Evolutionary conservation across 257 asterid genomes (phyloP).

Genomic region (Avicennia marina): DNA sequence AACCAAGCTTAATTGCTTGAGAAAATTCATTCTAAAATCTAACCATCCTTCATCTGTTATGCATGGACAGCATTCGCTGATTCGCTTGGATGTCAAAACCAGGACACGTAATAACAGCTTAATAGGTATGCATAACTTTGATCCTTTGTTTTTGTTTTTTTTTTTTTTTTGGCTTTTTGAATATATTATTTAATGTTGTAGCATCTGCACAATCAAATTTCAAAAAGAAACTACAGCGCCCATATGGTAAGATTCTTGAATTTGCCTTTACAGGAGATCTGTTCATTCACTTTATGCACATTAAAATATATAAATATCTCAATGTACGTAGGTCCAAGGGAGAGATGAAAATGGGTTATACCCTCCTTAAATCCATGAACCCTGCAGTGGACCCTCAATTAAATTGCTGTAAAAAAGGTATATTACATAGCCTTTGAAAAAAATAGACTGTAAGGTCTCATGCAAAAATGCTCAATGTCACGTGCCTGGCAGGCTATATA

Average conservation of each 20-base stretch:
- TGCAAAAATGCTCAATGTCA: slow-evolving; percentile 14
- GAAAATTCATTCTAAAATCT: too few species aligned
- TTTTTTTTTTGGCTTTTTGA: neutral
- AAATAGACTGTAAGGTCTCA: neutral
- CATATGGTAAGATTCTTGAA: slow-evolving; percentile 11
- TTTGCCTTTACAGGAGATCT: slow-evolving; percentile 6
- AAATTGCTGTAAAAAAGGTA: neutral
- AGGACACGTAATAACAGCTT: too few species aligned
- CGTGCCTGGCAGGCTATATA: slow-evolving; percentile 31
- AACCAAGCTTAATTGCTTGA: too few species aligned
- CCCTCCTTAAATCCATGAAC: neutral
- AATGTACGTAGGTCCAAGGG: neutral
- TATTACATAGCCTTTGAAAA: neutral
- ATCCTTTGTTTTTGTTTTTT: too few species aligned
- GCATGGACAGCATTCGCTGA: too few species aligned
- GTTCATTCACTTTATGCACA: slow-evolving; percentile 18
- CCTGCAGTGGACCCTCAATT: neutral
- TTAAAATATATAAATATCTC: neutral
- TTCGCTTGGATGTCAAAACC: too few species aligned
- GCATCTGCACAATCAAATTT: neutral
- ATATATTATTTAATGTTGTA: neutral
- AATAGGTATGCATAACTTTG: neutral
- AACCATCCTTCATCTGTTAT: too few species aligned
- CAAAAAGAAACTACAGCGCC: neutral
- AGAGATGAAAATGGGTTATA: neutral